A percentile compares a stretch with the other conserved stretches of the same genome.
phyloP scores from a whole-genome alignment of 768 basidiomycete species.

The Fibroporia radiculosa region DNA sequence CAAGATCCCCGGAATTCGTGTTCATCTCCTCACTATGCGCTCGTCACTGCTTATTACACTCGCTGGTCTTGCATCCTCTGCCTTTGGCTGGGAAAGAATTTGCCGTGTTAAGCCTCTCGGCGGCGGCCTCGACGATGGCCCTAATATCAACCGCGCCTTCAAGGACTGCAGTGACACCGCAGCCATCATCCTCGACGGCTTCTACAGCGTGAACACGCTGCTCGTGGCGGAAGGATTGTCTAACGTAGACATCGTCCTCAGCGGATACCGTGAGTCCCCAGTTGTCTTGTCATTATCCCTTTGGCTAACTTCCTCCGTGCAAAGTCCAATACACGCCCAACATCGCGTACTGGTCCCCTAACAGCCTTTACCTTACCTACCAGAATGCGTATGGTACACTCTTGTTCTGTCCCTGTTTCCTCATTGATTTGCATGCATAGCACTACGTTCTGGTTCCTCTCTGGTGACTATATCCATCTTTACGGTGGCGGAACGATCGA shows the following conservation, averaged over 20 bases:
- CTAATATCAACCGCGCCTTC: slow-evolving; percentile 28
- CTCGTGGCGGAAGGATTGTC: slow-evolving; percentile 29
- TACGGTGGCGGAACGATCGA: slow-evolving; percentile 41
- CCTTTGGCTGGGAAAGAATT: slow-evolving; percentile 9
- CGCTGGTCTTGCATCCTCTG: not conserved
- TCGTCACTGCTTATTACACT: not conserved
- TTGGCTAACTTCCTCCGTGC: not conserved
- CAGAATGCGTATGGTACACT: slow-evolving; percentile 31
- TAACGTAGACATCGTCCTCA: slow-evolving; percentile 31
- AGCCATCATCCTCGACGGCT: slow-evolving; percentile 25
- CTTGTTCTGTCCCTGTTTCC: not conserved
- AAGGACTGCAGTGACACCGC: slow-evolving; percentile 22
- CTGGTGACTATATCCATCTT: slow-evolving; percentile 27
- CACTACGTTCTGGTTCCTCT: slow-evolving; percentile 34
- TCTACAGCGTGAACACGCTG: slow-evolving; percentile 32
- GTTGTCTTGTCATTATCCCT: not conserved
- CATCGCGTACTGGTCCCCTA: slow-evolving; percentile 33
- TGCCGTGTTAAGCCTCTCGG: slow-evolving; percentile 25
- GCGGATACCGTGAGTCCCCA: slow-evolving; percentile 24
- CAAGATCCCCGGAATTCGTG: too few relatives aligned
- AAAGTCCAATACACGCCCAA: slow-evolving; percentile 31
- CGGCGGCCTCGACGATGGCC: slow-evolving; percentile 29
- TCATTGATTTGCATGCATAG: slow-evolving; percentile 10
- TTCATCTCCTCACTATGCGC: not conserved
- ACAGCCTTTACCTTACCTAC: slow-evolving; percentile 32